These are phyloP conservation scores for Colletotrichum somersetense DNA, from an alignment of 2,329 filamentous ascomycete genomes.

Conservation along the genomic window DNA sequence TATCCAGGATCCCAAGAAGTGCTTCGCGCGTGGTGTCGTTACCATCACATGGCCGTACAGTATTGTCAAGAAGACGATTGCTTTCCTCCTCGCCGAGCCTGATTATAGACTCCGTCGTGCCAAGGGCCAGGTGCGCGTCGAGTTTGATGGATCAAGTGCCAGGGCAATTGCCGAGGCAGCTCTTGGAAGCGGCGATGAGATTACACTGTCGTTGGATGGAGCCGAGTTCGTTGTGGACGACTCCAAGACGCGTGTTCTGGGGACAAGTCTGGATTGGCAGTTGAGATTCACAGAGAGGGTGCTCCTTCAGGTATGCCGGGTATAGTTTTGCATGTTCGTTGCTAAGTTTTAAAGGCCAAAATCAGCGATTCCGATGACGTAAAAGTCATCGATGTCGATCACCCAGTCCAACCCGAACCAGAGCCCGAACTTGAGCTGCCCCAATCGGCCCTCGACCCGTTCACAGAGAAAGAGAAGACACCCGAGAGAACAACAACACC, in stretches of 20 bases:
- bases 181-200: slow-evolving; percentile 82
- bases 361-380: slow-evolving; percentile 61
- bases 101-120: slow-evolving; percentile 83
- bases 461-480: slow-evolving; percentile 42
- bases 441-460: slow-evolving; percentile 40
- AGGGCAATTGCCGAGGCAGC: slow-evolving; percentile 74
- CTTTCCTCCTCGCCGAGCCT: slow-evolving; percentile 85
- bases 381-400: slow-evolving; percentile 67
- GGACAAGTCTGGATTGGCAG: slow-evolving; percentile 69
- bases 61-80: slow-evolving; percentile 77
- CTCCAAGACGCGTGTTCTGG: slow-evolving; percentile 61
- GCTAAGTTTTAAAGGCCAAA: slow-evolving; percentile 53
- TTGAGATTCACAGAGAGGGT: slow-evolving; percentile 66
- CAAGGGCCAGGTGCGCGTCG: slow-evolving; percentile 84
- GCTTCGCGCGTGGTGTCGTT: slow-evolving; percentile 76
- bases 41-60: slow-evolving; percentile 95
- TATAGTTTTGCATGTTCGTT: slow-evolving; percentile 17
- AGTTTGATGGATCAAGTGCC: slow-evolving; percentile 79
- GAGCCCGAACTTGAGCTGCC: slow-evolving; percentile 40
- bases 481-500: slow-evolving; percentile 35
- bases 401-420: slow-evolving; percentile 47
- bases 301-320: slow-evolving; percentile 57
- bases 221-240: slow-evolving; percentile 73
- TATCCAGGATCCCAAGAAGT: slow-evolving; percentile 55
- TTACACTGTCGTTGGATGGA: slow-evolving; percentile 77